Percentiles rank a stretch among this genome's conserved stretches.
Evolutionary conservation across 768 basidiomycete species (phyloP).

Genomic region (Gloeostereum incarnatum): DNA sequence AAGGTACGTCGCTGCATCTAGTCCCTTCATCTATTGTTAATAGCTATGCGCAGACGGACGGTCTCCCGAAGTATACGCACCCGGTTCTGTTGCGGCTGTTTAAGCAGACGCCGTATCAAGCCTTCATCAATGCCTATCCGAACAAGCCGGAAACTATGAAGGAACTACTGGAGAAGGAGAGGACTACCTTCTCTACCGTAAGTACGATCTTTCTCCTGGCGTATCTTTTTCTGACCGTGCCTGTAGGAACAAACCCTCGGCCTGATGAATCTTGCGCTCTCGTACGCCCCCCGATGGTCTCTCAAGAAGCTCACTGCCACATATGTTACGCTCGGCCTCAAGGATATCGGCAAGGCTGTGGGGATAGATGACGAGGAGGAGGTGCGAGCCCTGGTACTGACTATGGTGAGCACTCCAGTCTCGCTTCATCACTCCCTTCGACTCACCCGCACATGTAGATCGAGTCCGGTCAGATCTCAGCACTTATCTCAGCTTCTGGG

Average conservation of each 20-base stretch:
- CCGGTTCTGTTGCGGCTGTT: slow-evolving; percentile 45
- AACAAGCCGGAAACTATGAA: slow-evolving; percentile 35
- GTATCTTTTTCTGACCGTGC: not conserved
- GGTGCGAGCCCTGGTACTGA: slow-evolving; percentile 50
- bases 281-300: slow-evolving; percentile 67
- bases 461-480: slow-evolving; percentile 59
- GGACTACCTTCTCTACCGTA: slow-evolving; percentile 40
- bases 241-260: slow-evolving; percentile 65
- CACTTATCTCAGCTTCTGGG: slow-evolving; percentile 54
- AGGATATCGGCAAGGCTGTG: slow-evolving; percentile 56
- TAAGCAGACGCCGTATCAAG: slow-evolving; percentile 58
- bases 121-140: slow-evolving; percentile 61
- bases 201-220: slow-evolving; percentile 11
- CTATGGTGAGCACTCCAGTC: slow-evolving; percentile 48
- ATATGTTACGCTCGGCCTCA: slow-evolving; percentile 68
- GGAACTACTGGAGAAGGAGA: slow-evolving; percentile 45
- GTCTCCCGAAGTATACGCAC: slow-evolving; percentile 71
- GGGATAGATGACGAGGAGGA: slow-evolving; percentile 43
- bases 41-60: slow-evolving; percentile 22
- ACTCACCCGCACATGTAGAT: slow-evolving; percentile 35
- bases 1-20: slow-evolving; percentile 41
- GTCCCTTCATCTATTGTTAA: not conserved
- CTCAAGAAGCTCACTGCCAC: slow-evolving; percentile 76
- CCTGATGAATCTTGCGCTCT: slow-evolving; percentile 55
- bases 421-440: not conserved